phyloP scores from a whole-genome alignment of 352 stramenopile genomes.

The Phytophthora sansomeana region DNA sequence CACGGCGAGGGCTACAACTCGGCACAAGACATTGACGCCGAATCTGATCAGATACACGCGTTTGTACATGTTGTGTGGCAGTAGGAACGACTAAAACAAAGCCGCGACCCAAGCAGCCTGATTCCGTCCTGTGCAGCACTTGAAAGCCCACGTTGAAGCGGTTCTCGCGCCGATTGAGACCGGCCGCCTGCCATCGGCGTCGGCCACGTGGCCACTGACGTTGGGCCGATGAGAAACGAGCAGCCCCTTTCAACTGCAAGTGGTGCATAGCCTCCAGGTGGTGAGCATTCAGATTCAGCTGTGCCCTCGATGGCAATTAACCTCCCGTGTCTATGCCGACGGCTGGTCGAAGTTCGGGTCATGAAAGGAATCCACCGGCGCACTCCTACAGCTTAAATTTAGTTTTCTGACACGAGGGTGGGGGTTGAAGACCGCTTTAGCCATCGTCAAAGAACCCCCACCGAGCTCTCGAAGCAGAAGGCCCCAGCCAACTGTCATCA shows the following conservation, averaged over 20 bases:
- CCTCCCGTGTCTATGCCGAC: slow-evolving; percentile 30
- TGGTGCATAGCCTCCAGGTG: slow-evolving; percentile 28
- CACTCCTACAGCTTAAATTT: too few relatives aligned
- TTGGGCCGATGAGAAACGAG: slow-evolving; percentile 18
- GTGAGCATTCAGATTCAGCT: slow-evolving; percentile 24
- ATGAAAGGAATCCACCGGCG: background rate
- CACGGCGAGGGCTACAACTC: too few relatives aligned
- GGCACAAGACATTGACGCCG: too few relatives aligned
- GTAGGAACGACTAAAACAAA: background rate
- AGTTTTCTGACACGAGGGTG: too few relatives aligned
- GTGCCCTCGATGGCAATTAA: background rate
- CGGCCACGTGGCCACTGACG: slow-evolving; percentile 14
- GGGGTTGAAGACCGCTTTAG: background rate
- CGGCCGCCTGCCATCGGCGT: too few relatives aligned
- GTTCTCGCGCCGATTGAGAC: too few relatives aligned
- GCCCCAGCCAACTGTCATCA: slow-evolving; percentile 20
- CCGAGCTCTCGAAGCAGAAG: background rate
- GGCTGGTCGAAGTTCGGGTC: too few relatives aligned
- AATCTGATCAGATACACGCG: slow-evolving; percentile 3
- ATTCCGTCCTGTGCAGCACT: too few relatives aligned
- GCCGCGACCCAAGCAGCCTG: background rate
- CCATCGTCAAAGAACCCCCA: slow-evolving; percentile 4
- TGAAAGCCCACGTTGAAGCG: slow-evolving; percentile 3
- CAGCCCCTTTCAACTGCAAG: slow-evolving; percentile 28
- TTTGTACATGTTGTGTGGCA: background rate